Evolutionary conservation across 106 monocot genomes (phyloP).

Genomic region (Cymbidium sinense): DNA sequence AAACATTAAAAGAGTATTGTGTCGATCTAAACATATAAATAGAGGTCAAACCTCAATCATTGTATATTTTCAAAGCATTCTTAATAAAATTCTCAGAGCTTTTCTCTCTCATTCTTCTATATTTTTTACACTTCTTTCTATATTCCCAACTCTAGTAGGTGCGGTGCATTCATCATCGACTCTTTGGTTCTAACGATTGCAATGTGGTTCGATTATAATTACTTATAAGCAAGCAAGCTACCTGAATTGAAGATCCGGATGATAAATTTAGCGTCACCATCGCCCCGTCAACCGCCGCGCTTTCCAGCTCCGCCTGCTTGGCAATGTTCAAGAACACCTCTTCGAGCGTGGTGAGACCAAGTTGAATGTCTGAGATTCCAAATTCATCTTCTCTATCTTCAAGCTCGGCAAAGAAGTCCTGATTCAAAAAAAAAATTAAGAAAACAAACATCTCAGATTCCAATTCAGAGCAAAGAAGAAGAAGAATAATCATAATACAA

Average conservation of each 20-base stretch:
- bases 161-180: too few relatives aligned
- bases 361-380: slow-evolving; percentile 89
- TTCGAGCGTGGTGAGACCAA: slow-evolving; percentile 85
- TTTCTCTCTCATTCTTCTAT: too few relatives aligned
- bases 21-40: too few relatives aligned
- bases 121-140: too few relatives aligned
- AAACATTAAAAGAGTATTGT: too few relatives aligned
- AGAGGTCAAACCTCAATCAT: too few relatives aligned
- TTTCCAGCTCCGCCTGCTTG: slow-evolving; percentile 84
- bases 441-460: not conserved
- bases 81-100: too few relatives aligned
- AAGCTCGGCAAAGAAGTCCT: slow-evolving; percentile 83
- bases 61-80: too few relatives aligned
- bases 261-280: slow-evolving; percentile 50
- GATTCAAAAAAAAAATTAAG: not conserved
- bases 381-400: slow-evolving; percentile 84
- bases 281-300: slow-evolving; percentile 56
- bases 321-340: slow-evolving; percentile 91
- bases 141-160: too few relatives aligned
- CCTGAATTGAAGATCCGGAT: slow-evolving; percentile 79
- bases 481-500: too few relatives aligned
- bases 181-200: too few relatives aligned
- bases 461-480: not conserved
- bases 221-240: slow-evolving; percentile 8
- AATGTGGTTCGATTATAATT: too few relatives aligned